Percentiles rank a stretch among this genome's conserved stretches.
These are phyloP conservation scores for Claviceps arundinis DNA, from an alignment of 2,329 filamentous ascomycete genomes.

Conservation along the genomic window DNA sequence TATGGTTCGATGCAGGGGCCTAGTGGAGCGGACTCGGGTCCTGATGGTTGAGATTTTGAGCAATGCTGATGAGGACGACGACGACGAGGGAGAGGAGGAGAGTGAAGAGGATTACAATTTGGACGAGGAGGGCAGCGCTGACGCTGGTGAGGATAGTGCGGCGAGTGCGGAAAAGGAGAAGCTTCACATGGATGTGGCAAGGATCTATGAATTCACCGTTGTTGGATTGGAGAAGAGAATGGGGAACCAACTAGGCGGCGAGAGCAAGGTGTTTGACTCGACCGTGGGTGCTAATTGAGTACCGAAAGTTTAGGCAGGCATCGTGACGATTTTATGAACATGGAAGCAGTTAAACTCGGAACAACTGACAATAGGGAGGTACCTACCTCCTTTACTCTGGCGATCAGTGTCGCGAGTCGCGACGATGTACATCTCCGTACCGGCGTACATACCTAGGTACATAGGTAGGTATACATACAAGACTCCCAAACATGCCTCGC, in stretches of 20 bases:
- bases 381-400: too few species aligned
- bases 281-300: not conserved
- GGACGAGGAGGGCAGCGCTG: not conserved
- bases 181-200: conserved; percentile 56
- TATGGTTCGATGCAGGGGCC: conserved; percentile 73
- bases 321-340: not conserved
- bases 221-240: conserved; percentile 58
- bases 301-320: not conserved
- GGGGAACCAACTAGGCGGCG: conserved; percentile 25
- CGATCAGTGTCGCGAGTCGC: too few species aligned
- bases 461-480: too few species aligned
- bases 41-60: conserved; percentile 56
- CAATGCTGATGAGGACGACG: conserved; percentile 23
- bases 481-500: too few species aligned
- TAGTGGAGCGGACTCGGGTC: conserved; percentile 65
- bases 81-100: conserved; percentile 14
- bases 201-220: conserved; percentile 70
- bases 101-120: conserved; percentile 20
- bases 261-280: conserved; percentile 4
- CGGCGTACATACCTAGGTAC: too few species aligned
- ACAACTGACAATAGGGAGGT: too few species aligned
- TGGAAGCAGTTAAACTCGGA: not conserved
- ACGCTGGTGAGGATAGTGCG: conserved; percentile 16
- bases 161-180: conserved; percentile 34
- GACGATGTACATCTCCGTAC: too few species aligned